Evolutionary conservation across 441 rosid species (phyloP), one percentile per base, ranked within the genome.

Genomic region (Manihot esculenta): DNA sequence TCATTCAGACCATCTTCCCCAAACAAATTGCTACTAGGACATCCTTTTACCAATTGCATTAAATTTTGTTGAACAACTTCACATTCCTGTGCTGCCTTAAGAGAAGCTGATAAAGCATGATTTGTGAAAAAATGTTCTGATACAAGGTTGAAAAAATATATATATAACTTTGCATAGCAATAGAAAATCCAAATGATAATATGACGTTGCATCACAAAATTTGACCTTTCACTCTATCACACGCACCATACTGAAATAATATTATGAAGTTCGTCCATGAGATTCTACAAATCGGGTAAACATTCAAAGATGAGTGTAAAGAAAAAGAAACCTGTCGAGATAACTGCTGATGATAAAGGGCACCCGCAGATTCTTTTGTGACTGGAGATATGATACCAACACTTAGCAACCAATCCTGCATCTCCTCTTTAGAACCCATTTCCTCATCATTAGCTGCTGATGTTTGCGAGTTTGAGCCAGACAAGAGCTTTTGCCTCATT

Each of bases 351-450:
- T 92, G 97, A 74, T 94, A 92, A 73, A 92, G 77, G 15, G 96
- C 99, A 35, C 99, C 97, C 0, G 99, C 99, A 70, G 99, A 86
- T 73, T 90, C 97, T 74, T 90, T 90, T 48, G 99, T 94, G 55
- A 92, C 99, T 0, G 99, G 99, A 30, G 97, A 94, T 77, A 90
- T 80, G 79, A 92, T 90, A 83, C 99, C 99, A 77, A 94, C 90
- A 69, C 99, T 94, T 85, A 92, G 74, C 86, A 94, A 77, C 93
- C 91, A 89, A 63, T 92, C 96, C 75, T 94, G 99, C 78, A 92
- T 89, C 77, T 92, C 99, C 80, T 93, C 94, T 80, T 88, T 88
- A 35, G 97, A 86, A 68, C 96, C 97, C 89, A 89, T 81, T 81
- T 90, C 97, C 18, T 90, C 99, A 44, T 92, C 94, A 78, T 85